Evolutionary conservation across 2,329 filamentous ascomycete species (phyloP), one percentile per base, ranked within the genome.

Genomic region (Dryadomyces quercivorus): DNA sequence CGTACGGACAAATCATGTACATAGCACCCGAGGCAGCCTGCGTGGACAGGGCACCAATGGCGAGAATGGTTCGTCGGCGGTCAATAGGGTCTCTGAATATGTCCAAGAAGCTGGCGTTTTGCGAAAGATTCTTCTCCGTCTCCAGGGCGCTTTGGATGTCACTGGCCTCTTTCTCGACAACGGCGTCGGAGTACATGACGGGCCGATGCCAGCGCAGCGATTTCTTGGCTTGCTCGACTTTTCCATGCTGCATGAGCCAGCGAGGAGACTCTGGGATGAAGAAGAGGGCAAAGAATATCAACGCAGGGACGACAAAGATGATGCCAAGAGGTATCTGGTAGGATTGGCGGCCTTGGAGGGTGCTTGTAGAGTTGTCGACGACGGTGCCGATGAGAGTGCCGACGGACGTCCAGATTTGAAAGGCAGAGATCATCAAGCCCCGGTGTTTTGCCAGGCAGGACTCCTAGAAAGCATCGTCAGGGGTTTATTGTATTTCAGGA

Each of bases 11-110:
- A 43, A 81, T 78, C 59, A 80, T 71, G 54, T 75, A 79, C 75
- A 78, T 80, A 18, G 75, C 72, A 10, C 77, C 76, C 1, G 73
- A 76, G 2, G 75, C 76, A 3, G 75, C 76, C 59, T 80, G 76
- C 0, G 73, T 71, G 0, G 70, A 72, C 16, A 81, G 64, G 1
- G 71, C 72, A 10, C 68, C 69, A 38, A 80, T 67, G 7, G 75
- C 68, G 3, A 80, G 56, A 1, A 74, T 59, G 0, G 75, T 78
- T 21, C 77, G 68, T 21, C 76, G 69, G 15, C 75, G 69, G 62
- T 80, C 75, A 34, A 79, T 65, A 1, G 76, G 74, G 59, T 78
- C 73, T 43, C 63, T 68, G 62, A 76, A 73, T 59, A 79, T 69
- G 54, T 79, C 75, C 20, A 72, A 59, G 43, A 77, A 60, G 53